Evolutionary conservation across 805 yeast species (phyloP).

Genomic region (Candida incommunis): DNA sequence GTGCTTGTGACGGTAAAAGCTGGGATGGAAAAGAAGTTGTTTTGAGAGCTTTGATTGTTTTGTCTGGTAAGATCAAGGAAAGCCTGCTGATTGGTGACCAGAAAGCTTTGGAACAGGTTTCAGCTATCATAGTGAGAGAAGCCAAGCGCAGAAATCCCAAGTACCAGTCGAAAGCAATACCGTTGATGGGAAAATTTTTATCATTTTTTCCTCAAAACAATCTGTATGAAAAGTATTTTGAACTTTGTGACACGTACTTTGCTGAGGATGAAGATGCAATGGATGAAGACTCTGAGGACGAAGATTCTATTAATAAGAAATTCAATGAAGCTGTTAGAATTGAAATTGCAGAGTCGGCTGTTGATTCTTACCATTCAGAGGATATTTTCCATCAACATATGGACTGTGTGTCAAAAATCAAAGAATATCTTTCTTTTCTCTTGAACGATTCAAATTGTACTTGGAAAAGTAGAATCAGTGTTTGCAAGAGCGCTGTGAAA

Average conservation of each 20-base stretch:
- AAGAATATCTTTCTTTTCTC: constrained; percentile 17
- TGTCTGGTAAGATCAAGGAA: constrained; percentile 32
- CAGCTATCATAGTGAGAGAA: constrained; percentile 39
- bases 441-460: constrained; percentile 26
- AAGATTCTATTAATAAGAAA: constrained; percentile 16
- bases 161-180: constrained; percentile 45
- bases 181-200: constrained; percentile 38
- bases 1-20: constrained; percentile 59
- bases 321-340: constrained; percentile 10
- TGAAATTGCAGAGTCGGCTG: constrained; percentile 7
- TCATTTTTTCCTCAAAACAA: constrained; percentile 21
- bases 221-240: constrained; percentile 23
- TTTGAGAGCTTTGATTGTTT: constrained; percentile 51
- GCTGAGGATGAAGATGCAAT: constrained; percentile 28
- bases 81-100: constrained; percentile 19
- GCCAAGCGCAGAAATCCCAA: constrained; percentile 49
- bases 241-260: constrained; percentile 19
- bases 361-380: constrained; percentile 6
- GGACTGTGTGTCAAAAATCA: constrained; percentile 18
- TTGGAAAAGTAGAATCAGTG: constrained; percentile 46
- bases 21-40: constrained; percentile 82
- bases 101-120: constrained; percentile 25
- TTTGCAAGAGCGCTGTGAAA: constrained; percentile 27
- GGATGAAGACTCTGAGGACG: constrained; percentile 25
- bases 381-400: constrained; percentile 10